Conservation (phyloP, 768 basidiomycete species). For the Amanita polypyramis region DNA sequence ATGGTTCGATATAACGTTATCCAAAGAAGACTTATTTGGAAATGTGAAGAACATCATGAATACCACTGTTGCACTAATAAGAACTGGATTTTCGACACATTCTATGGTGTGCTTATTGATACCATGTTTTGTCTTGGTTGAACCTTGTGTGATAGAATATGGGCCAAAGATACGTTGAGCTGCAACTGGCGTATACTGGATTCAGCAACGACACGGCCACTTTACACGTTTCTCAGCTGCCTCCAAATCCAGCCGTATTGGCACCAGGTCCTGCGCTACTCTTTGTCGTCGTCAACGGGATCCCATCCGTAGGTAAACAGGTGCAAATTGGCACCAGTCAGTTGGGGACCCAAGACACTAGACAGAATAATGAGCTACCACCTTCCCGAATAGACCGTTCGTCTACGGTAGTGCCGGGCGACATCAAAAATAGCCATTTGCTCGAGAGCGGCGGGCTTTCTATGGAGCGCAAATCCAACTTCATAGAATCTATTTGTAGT, state of each 20-base stretch:
- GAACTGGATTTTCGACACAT: slow-evolving; percentile 78
- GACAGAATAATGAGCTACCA: slow-evolving; percentile 35
- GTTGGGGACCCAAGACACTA: slow-evolving; percentile 57
- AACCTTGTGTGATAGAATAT: slow-evolving; percentile 34
- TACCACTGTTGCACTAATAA: slow-evolving; percentile 65
- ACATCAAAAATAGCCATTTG: no score
- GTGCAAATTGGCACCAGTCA: slow-evolving; percentile 73
- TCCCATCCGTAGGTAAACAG: slow-evolving; percentile 71
- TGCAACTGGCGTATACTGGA: slow-evolving; percentile 79
- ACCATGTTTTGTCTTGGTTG: no score
- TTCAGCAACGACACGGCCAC: slow-evolving; percentile 67
- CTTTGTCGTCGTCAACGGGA: slow-evolving; percentile 75
- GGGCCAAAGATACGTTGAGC: slow-evolving; percentile 73
- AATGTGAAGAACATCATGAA: slow-evolving; percentile 58
- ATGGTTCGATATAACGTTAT: slow-evolving; percentile 69
- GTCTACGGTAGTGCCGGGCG: no score
- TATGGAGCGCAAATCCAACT: no score
- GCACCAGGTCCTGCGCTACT: slow-evolving; percentile 82
- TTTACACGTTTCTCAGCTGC: slow-evolving; percentile 73
- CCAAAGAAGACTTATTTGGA: slow-evolving; percentile 55
- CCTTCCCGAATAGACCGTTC: background rate
- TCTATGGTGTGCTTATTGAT: slow-evolving; percentile 34
- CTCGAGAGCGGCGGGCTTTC: no score
- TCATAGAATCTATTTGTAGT: no score
- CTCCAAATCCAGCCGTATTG: slow-evolving; percentile 77